Evolutionary conservation across 2,329 filamentous ascomycete species (phyloP).

Genomic region (Clonostachys solani): DNA sequence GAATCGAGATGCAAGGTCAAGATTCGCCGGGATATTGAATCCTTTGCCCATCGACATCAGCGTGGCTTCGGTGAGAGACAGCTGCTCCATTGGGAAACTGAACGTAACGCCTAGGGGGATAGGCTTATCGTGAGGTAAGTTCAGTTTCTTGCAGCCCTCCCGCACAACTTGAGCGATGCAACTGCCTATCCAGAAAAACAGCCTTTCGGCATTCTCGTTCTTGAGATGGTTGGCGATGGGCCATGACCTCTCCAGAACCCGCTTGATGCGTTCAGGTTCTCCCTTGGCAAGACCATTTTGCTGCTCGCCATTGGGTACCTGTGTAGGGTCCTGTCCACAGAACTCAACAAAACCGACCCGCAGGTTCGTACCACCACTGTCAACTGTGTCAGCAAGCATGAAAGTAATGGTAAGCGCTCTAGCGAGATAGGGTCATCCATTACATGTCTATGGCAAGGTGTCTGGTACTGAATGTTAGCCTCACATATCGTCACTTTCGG

Average conservation of each 20-base stretch:
- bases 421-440: slow-evolving; percentile 17
- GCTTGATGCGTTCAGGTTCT: slow-evolving; percentile 35
- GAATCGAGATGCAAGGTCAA: slow-evolving; percentile 57
- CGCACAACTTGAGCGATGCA: slow-evolving; percentile 71
- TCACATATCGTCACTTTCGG: neutral
- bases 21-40: slow-evolving; percentile 56
- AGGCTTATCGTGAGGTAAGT: slow-evolving; percentile 34
- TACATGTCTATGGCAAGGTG: slow-evolving; percentile 64
- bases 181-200: slow-evolving; percentile 79
- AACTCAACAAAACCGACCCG: slow-evolving; percentile 65
- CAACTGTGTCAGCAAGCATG: too few species aligned
- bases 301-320: neutral
- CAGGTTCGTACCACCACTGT: slow-evolving; percentile 64
- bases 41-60: slow-evolving; percentile 69
- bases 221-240: slow-evolving; percentile 71
- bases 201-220: slow-evolving; percentile 66
- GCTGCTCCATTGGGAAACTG: slow-evolving; percentile 66
- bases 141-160: slow-evolving; percentile 43
- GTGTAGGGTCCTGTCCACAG: slow-evolving; percentile 25
- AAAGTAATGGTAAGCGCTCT: neutral
- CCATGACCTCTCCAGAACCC: slow-evolving; percentile 67
- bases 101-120: slow-evolving; percentile 67
- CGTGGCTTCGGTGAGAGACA: slow-evolving; percentile 56
- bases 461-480: slow-evolving; percentile 23
- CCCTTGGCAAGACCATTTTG: slow-evolving; percentile 8